Conservation (phyloP, 1,284 basidiomycete genomes). For the Anthracocystis walkeri region DNA sequence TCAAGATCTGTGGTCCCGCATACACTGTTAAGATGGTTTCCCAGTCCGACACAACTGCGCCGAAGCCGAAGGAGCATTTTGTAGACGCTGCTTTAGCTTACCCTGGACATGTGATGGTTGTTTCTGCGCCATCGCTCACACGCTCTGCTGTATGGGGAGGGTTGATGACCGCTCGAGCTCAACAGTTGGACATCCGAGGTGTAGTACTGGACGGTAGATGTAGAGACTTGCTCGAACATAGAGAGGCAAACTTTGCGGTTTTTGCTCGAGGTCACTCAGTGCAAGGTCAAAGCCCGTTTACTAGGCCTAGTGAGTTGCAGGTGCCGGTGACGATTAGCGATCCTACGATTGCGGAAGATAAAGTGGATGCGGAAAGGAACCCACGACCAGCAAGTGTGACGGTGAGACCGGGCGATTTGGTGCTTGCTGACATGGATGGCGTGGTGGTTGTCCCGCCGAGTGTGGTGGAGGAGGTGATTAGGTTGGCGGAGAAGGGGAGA, state of each 20-base stretch:
- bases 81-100: slow-evolving; percentile 81
- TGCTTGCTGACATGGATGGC: slow-evolving; percentile 88
- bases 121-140: slow-evolving; percentile 80
- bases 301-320: slow-evolving; percentile 77
- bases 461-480: slow-evolving; percentile 75
- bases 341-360: slow-evolving; percentile 39
- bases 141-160: slow-evolving; percentile 93
- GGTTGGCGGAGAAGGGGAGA: slow-evolving; percentile 76
- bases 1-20: slow-evolving; percentile 77
- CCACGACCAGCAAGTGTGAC: slow-evolving; percentile 72
- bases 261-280: slow-evolving; percentile 83
- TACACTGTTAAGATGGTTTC: slow-evolving; percentile 91
- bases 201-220: slow-evolving; percentile 84
- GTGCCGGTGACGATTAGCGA: slow-evolving; percentile 79
- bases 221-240: slow-evolving; percentile 83
- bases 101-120: slow-evolving; percentile 76
- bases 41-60: slow-evolving; percentile 75
- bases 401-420: slow-evolving; percentile 82
- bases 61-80: slow-evolving; percentile 81
- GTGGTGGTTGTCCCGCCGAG: slow-evolving; percentile 82
- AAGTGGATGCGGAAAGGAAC: slow-evolving; percentile 17
- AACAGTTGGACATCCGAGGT: slow-evolving; percentile 77
- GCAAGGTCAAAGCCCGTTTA: slow-evolving; percentile 88
- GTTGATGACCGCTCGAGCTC: slow-evolving; percentile 86
- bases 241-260: slow-evolving; percentile 74